Evolutionary conservation across 805 yeast species (phyloP), one percentile per base, ranked within the genome.

Genomic region (Schizosaccharomyces lindneri): DNA sequence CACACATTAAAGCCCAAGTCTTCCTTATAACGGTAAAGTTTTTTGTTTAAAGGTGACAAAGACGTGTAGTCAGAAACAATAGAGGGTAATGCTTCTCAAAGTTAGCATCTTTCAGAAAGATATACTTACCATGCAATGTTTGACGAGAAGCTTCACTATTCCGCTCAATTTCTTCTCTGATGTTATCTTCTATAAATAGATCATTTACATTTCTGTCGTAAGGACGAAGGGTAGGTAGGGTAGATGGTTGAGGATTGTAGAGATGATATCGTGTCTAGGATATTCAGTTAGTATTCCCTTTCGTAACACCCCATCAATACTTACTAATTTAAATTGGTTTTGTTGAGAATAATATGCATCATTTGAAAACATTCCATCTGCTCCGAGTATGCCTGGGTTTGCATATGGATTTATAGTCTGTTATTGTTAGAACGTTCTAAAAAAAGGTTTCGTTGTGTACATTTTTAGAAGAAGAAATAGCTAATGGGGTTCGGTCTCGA

Each of bases 191-290:
- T 11, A 90, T 78, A 69, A 89, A 89, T 67, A 93, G 75, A 63
- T 78, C 78, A 62, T 79, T 79, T 2, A 83, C 79, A 41, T 80
- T 81, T 55, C 87, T 78, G 71, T 88, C 89, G 69, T 88, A 81
- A 1, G 86, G 80, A 60, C 78, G 77, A 64, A 85, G 73, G 15
- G 82, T 81, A 51, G 77, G 75, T 59, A 82, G 70, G 68, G 83
- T 82, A 7, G 88, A 89, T 9, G 96, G 90, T 39, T 81, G 78
- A 1, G 97, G 97, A 0, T 96, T 93, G 72, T 90, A 89, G 48
- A 87, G 72, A 71, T 89, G 41, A 11, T 9, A 36, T 5, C 41
- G 41, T 13, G 41, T 36, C 41, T 36, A 6, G 9, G 11, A 36
- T 36, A 36, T 36, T 6, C 4, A 36, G 11, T 36, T 36, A 36